These are phyloP conservation scores for Salvia splendens DNA, from an alignment of 257 asterid genomes.

Conservation along the genomic window DNA sequence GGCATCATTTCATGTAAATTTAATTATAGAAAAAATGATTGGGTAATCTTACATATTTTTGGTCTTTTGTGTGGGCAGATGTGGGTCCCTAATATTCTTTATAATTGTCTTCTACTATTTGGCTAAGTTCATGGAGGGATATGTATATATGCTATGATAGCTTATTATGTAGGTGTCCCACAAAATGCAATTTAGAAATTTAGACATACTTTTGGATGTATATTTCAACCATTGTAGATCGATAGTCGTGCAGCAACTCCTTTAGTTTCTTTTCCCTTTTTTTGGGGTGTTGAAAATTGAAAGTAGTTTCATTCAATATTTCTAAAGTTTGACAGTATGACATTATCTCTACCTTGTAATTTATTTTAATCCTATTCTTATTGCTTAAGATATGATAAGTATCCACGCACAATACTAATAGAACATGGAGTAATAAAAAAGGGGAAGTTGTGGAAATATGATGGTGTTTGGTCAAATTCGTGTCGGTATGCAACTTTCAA, in stretches of 20 bases:
- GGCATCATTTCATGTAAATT: constrained; percentile 30
- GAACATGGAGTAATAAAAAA: no score
- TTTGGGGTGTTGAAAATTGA: background rate
- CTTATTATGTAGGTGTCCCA: constrained; percentile 29
- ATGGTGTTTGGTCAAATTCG: no score
- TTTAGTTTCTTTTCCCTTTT: background rate
- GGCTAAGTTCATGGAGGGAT: constrained; percentile 24
- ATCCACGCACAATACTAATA: no score
- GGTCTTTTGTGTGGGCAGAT: constrained; percentile 7
- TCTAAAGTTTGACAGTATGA: background rate
- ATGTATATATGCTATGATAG: constrained; percentile 20
- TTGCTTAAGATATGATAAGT: background rate
- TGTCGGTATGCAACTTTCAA: no score
- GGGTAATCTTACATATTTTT: constrained; percentile 27
- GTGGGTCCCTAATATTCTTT: constrained; percentile 33
- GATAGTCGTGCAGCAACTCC: background rate
- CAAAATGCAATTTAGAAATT: constrained; percentile 15
- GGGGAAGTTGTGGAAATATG: no score
- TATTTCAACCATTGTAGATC: constrained; percentile 13
- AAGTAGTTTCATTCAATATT: background rate
- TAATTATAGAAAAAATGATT: constrained; percentile 35
- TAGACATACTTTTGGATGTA: background rate
- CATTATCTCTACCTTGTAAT: no score
- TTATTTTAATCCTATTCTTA: background rate
- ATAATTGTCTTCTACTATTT: constrained; percentile 33